Percentiles rank a stretch among this genome's conserved stretches.
phyloP scores from a whole-genome alignment of 805 yeast species.

The Brettanomyces custersianus region DNA sequence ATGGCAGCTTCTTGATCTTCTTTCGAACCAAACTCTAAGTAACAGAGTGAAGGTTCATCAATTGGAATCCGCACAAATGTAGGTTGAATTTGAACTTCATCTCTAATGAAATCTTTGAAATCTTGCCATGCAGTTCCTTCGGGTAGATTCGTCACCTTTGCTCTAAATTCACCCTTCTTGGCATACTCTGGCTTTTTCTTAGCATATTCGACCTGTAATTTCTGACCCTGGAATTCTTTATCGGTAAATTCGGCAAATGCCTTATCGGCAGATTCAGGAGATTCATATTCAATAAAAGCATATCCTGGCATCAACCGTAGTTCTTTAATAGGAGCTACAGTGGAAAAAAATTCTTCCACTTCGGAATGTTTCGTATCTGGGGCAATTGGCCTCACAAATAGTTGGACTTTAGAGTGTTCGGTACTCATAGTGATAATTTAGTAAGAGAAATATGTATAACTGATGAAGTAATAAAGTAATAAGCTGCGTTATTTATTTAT shows the following conservation, averaged over 20 bases:
- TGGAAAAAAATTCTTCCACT: slow-evolving; percentile 58
- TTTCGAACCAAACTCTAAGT: slow-evolving; percentile 50
- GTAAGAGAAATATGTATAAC: background rate
- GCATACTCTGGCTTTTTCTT: slow-evolving; percentile 41
- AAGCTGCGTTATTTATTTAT: too few relatives aligned
- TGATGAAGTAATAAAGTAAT: too few relatives aligned
- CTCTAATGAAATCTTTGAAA: slow-evolving; percentile 82
- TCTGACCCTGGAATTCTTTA: slow-evolving; percentile 40
- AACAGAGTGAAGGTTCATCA: slow-evolving; percentile 36
- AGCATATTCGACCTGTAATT: slow-evolving; percentile 45
- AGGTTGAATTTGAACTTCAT: slow-evolving; percentile 55
- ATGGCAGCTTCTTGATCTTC: slow-evolving; percentile 73
- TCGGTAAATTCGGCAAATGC: slow-evolving; percentile 40
- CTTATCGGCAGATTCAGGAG: slow-evolving; percentile 42
- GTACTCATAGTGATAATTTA: slow-evolving; percentile 4
- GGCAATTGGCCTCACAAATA: slow-evolving; percentile 30
- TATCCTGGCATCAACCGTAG: slow-evolving; percentile 71
- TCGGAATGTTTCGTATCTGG: slow-evolving; percentile 36
- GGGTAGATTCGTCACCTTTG: slow-evolving; percentile 60
- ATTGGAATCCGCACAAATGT: slow-evolving; percentile 49
- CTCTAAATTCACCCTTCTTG: slow-evolving; percentile 67
- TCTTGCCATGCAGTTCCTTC: slow-evolving; percentile 82
- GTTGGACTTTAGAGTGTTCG: slow-evolving; percentile 28
- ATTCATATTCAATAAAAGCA: slow-evolving; percentile 82
- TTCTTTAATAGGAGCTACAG: slow-evolving; percentile 59